Percentiles rank a stretch among this genome's conserved stretches.
phyloP scores from a whole-genome alignment of 208 protist species.

The Trypanosomatidae sp. region DNA sequence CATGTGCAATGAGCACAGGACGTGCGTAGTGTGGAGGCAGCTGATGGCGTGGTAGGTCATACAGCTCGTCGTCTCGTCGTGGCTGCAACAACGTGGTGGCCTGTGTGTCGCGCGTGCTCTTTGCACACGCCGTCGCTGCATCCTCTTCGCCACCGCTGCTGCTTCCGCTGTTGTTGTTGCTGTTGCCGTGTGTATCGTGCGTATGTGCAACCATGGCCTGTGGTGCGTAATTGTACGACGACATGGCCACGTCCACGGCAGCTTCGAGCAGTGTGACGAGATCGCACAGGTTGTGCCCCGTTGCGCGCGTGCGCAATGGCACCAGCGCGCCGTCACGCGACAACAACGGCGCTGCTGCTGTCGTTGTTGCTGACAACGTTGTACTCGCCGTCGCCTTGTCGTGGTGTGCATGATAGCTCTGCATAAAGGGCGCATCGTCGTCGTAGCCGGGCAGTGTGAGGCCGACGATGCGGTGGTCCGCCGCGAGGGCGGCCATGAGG shows the following conservation, averaged over 20 bases:
- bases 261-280: conserved; percentile 52
- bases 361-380: neutral
- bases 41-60: conserved; percentile 23
- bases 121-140: neutral
- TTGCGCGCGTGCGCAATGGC: conserved; percentile 10
- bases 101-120: no score
- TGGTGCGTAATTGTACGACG: conserved; percentile 39
- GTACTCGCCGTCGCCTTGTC: neutral
- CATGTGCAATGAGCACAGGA: conserved; percentile 48
- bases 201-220: conserved; percentile 5
- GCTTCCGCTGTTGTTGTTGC: no score
- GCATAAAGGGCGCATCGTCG: conserved; percentile 22
- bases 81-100: no score
- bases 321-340: neutral
- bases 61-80: no score
- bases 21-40: conserved; percentile 15
- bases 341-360: neutral
- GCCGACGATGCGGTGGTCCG: conserved; percentile 48
- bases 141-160: neutral
- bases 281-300: conserved; percentile 47
- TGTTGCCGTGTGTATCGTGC: no score
- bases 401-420: neutral
- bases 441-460: conserved; percentile 55
- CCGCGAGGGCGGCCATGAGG: conserved; percentile 26
- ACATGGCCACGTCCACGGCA: conserved; percentile 57